Base-by-base conservation (phyloP, 768 basidiomycete genomes). In the Gloeopeniophorella convolvens region DNA sequence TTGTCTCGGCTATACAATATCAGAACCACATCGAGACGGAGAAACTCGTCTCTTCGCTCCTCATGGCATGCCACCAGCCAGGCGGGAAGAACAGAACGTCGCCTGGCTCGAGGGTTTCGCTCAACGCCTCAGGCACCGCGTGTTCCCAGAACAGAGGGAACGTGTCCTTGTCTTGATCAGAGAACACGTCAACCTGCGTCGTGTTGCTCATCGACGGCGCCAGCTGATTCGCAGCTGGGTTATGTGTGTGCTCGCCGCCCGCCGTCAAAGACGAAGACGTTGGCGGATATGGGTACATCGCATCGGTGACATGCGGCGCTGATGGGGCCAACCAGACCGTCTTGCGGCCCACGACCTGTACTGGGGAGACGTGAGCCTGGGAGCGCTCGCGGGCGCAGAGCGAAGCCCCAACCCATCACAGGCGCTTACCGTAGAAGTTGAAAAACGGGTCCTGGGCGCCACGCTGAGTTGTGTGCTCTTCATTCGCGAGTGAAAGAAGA, bases 21-120 rank as follows among this genome's bases (percentile, higher is more conserved):
- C 68, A 94, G 65, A 90, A 94, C 89, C 90, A 93, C 77, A 91
- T 85, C 27, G 92, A 94, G 39, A 93, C 75, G 35, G 90, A 93
- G 63, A 89, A 84, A 68, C 89, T 91, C 32, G 73, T 79, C 20
- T 78, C 76, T 68, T 89, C 88, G 65, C 82, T 84, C 56, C 82
- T 78, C 86, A 91, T 88, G 15, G 84, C 85, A 65, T 95, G 91
- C 91, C 91, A 95, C 91, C 91, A 95, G 24, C 88, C 83, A 4
- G 88, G 85, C 16, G 95, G 95, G 57, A 97, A 83, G 63, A 88
- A 86, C 37, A 98, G 69, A 36, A 94, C 49, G 66, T 98, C 95
- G 0, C 94, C 95, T 1, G 92, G 83, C 46, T 74, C 69, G 1
- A 98, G 71, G 1, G 79, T 80, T 27, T 76, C 77, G 41, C 72